These are phyloP conservation scores for Ustilago cynodontis DNA, from an alignment of 1,284 basidiomycete species.

Conservation along the genomic window DNA sequence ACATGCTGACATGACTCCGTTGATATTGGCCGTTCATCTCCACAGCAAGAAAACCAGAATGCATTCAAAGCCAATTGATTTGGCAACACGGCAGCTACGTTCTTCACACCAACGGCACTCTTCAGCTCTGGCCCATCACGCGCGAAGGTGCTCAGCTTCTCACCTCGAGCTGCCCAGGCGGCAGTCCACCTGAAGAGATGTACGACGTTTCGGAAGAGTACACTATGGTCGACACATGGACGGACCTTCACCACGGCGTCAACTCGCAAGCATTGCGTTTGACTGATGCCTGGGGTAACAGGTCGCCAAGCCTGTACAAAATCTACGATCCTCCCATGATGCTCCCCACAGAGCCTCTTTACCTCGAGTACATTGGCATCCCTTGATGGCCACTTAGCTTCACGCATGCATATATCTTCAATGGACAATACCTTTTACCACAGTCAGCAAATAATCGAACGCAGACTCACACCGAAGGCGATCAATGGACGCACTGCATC, in stretches of 20 bases:
- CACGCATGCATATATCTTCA: background rate
- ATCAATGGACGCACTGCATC: background rate
- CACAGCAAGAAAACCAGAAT: conserved; percentile 55
- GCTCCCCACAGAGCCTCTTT: conserved; percentile 58
- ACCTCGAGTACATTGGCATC: conserved; percentile 53
- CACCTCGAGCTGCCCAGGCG: conserved; percentile 29
- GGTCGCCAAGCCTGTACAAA: conserved; percentile 52
- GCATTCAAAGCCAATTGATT: conserved; percentile 62
- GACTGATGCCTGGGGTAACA: conserved; percentile 45
- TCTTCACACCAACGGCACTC: conserved; percentile 54
- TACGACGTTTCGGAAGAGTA: conserved; percentile 46
- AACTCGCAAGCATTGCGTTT: conserved; percentile 24
- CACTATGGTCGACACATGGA: conserved; percentile 47
- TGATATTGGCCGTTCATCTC: background rate
- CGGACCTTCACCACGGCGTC: conserved; percentile 35
- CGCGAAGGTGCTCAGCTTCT: conserved; percentile 48
- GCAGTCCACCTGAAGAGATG: conserved; percentile 41
- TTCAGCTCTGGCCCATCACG: conserved; percentile 40
- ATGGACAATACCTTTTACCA: conserved; percentile 1
- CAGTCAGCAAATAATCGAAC: too few relatives aligned
- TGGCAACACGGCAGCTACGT: conserved; percentile 69
- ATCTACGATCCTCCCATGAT: conserved; percentile 64
- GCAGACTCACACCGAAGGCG: background rate
- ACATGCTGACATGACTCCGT: too few relatives aligned
- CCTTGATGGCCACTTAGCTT: conserved; percentile 8